Percentiles rank a stretch among this genome's conserved stretches.
phyloP scores from a whole-genome alignment of 2,329 filamentous ascomycete species.

The Emydomyces testavorans region DNA sequence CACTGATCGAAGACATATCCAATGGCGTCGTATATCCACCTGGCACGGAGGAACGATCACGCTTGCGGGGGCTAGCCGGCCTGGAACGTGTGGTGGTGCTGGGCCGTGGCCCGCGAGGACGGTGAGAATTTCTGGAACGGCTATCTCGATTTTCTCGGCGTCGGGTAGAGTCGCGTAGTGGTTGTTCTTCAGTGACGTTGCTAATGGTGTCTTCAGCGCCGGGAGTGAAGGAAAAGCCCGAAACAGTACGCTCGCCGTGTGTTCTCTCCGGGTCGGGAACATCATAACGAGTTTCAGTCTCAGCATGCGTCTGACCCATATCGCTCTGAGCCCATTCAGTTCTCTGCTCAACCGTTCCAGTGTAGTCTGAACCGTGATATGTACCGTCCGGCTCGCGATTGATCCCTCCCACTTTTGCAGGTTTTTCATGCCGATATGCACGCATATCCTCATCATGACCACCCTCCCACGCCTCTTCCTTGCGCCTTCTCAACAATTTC shows the following conservation, averaged over 20 bases:
- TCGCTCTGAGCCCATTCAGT: slow-evolving; percentile 35
- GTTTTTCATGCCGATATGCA: slow-evolving; percentile 73
- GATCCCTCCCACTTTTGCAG: slow-evolving; percentile 77
- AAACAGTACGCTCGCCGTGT: slow-evolving; percentile 16
- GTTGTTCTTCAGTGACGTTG: slow-evolving; percentile 29
- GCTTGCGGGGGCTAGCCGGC: slow-evolving; percentile 29
- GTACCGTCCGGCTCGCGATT: slow-evolving; percentile 72
- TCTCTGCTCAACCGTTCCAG: slow-evolving; percentile 50
- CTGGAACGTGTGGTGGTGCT: slow-evolving; percentile 21
- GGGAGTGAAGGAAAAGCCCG: slow-evolving; percentile 40
- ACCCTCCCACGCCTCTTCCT: slow-evolving; percentile 43
- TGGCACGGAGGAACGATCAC: slow-evolving; percentile 26
- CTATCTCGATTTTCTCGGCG: slow-evolving; percentile 7
- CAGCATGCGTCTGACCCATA: slow-evolving; percentile 14
- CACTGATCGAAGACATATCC: slow-evolving; percentile 32
- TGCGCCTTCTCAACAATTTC: slow-evolving; percentile 28
- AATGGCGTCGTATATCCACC: slow-evolving; percentile 36
- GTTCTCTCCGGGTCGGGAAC: slow-evolving; percentile 24
- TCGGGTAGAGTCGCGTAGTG: slow-evolving; percentile 10
- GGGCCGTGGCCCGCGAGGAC: slow-evolving; percentile 15
- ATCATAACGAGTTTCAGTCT: slow-evolving; percentile 35
- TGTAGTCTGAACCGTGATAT: slow-evolving; percentile 67
- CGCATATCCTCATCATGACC: slow-evolving; percentile 58
- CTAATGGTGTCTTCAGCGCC: slow-evolving; percentile 37
- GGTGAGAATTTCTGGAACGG: slow-evolving; percentile 11